A percentile compares a stretch with the other conserved stretches of the same genome.
Evolutionary conservation across 805 yeast genomes (phyloP).

Genomic region (Sungouiella thailandica): DNA sequence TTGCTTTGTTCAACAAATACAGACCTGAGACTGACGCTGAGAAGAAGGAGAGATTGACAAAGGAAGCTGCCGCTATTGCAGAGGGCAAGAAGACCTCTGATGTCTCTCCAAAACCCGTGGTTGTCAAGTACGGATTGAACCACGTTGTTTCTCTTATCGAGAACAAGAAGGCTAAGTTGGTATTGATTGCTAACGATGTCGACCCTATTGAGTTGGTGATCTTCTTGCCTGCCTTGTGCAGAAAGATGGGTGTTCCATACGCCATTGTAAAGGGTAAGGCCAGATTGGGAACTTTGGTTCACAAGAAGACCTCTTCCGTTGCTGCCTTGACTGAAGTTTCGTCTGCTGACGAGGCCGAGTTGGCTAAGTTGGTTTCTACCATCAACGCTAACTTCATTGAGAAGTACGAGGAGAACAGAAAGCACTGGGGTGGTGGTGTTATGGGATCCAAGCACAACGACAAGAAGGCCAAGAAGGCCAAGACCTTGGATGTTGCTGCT

Average conservation of each 20-base stretch:
- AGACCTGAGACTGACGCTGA: constrained; percentile 96
- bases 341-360: constrained; percentile 91
- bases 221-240: constrained; percentile 97
- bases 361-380: constrained; percentile 89
- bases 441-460: constrained; percentile 92
- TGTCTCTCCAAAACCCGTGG: constrained; percentile 94
- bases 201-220: constrained; percentile 98
- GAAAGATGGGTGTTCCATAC: constrained; percentile 99
- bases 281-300: constrained; percentile 94
- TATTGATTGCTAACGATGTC: constrained; percentile 96
- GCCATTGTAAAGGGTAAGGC: constrained; percentile 98
- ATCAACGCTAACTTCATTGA: constrained; percentile 89
- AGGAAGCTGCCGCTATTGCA: constrained; percentile 98
- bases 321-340: constrained; percentile 95
- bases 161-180: constrained; percentile 98
- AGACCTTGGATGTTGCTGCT: constrained; percentile 40
- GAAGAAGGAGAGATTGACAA: constrained; percentile 98
- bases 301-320: constrained; percentile 95
- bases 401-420: constrained; percentile 92
- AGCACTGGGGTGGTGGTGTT: constrained; percentile 99
- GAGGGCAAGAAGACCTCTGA: constrained; percentile 97
- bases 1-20: constrained; percentile 98
- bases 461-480: constrained; percentile 73
- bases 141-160: constrained; percentile 96
- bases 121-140: constrained; percentile 97